Percentiles rank a stretch among this genome's conserved stretches.
These are phyloP conservation scores for Enterospora canceri DNA, from an alignment of 371 early-diverging fungal genomes.

Conservation along the genomic window DNA sequence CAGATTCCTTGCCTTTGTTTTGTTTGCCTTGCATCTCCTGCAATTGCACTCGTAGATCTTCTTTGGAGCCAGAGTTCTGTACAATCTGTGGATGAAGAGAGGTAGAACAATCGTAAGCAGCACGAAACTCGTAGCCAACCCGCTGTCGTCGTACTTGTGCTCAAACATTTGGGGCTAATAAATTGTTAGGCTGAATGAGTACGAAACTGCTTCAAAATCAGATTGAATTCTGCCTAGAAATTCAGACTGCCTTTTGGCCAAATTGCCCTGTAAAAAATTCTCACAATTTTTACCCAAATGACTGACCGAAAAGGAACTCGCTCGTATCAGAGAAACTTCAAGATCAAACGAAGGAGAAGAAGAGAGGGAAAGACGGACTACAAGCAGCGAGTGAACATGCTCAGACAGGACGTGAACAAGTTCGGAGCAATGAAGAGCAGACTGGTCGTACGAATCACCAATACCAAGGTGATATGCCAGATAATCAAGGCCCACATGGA, in stretches of 20 bases:
- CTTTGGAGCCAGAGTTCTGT: neutral
- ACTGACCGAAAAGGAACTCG: constrained; percentile 39
- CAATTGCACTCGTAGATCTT: constrained; percentile 24
- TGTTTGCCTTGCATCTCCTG: constrained; percentile 13
- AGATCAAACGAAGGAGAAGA: constrained; percentile 58
- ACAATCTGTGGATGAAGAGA: constrained; percentile 17
- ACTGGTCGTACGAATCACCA: constrained; percentile 97
- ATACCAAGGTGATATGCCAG: constrained; percentile 88
- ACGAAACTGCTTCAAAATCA: neutral
- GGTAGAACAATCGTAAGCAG: constrained; percentile 38
- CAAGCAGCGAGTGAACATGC: constrained; percentile 93
- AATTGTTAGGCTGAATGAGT: neutral
- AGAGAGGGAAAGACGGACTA: constrained; percentile 98
- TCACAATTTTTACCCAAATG: constrained; percentile 26
- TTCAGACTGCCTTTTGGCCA: neutral
- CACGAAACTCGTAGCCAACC: constrained; percentile 47
- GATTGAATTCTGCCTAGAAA: neutral
- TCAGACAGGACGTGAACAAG: constrained; percentile 97
- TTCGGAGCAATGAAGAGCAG: constrained; percentile 99
- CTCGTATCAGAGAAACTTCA: constrained; percentile 66
- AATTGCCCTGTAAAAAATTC: constrained; percentile 4
- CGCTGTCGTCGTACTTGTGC: constrained; percentile 51
- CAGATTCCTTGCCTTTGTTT: no score
- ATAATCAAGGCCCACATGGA: constrained; percentile 90
- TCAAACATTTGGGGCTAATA: constrained; percentile 27